phyloP scores from a whole-genome alignment of 2,329 filamentous ascomycete species.

The Raffaelea arxii region DNA sequence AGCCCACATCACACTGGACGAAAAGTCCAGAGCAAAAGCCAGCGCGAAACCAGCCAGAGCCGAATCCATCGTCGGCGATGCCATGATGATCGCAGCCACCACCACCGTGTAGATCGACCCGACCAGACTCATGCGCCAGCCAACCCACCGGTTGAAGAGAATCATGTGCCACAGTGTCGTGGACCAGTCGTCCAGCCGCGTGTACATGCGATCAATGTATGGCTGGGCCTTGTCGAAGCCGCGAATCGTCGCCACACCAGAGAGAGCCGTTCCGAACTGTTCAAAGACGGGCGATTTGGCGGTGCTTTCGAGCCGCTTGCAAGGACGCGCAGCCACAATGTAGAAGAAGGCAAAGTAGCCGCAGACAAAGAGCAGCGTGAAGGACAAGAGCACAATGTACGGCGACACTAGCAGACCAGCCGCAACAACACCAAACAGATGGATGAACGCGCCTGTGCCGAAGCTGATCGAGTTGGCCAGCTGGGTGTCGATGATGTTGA shows the following conservation, averaged over 20 bases:
- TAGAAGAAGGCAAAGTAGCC: slow-evolving; percentile 52
- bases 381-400: slow-evolving; percentile 52
- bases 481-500: slow-evolving; percentile 61
- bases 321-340: slow-evolving; percentile 60
- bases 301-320: slow-evolving; percentile 68
- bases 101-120: slow-evolving; percentile 59
- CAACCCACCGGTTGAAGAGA: slow-evolving; percentile 70
- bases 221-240: slow-evolving; percentile 59
- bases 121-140: slow-evolving; percentile 59
- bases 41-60: slow-evolving; percentile 67
- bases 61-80: slow-evolving; percentile 52
- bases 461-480: slow-evolving; percentile 55
- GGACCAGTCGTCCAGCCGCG: slow-evolving; percentile 57
- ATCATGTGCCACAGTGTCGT: slow-evolving; percentile 58
- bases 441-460: slow-evolving; percentile 48
- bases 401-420: slow-evolving; percentile 60
- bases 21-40: slow-evolving; percentile 63
- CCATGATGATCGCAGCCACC: slow-evolving; percentile 55
- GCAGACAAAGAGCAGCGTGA: slow-evolving; percentile 47
- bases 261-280: slow-evolving; percentile 63
- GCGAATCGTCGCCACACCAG: slow-evolving; percentile 65
- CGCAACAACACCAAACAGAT: slow-evolving; percentile 54
- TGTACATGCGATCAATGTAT: slow-evolving; percentile 62
- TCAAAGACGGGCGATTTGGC: slow-evolving; percentile 74
- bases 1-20: slow-evolving; percentile 52